Base-by-base conservation (phyloP, 208 protist genomes). In the Endotrypanum monterogeii region DNA sequence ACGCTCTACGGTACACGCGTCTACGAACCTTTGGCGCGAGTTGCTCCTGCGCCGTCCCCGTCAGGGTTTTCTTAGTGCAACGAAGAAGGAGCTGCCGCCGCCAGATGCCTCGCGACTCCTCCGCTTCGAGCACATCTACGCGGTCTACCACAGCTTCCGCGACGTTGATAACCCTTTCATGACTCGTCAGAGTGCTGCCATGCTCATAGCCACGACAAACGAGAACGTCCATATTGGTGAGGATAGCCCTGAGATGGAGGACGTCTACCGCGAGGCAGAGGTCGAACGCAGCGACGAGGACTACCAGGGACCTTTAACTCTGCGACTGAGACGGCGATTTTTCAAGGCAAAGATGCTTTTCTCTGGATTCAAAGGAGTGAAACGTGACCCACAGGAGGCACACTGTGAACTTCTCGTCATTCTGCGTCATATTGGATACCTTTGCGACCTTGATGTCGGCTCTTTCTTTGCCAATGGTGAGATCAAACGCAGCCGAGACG, bases 361-460 rank as follows among this genome's bases (percentile, higher is more conserved):
- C 56, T 63, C 77, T 5, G 89, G 91, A 16, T 83, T 91, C 71
- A 84, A 86, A 35, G 83, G 71, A 9, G 70, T 86, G 48, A 58
- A 52, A 7, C 78, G 80, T 14, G 78, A 91, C 70, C 46, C 84
- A 23, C 39, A 55, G 0, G 79, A 79, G 46, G 88, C 89, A 12
- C 80, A 93, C 78, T 96, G 92, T 73, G 78, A 84, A 73, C 74
- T 92, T 30, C 84, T 94, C 25, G 62, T 79, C 39, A 66, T 91
- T 18, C 84, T 96, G 8, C 92, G 92, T 11, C 67, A 82, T 30
- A 68, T 94, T 16, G 78, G 83, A n/a, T 96, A 91, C 76, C 71
- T 86, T 28, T 96, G 92, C 72, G 92, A 96, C 70, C 68, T 93
- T 14, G 62, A 90, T 3, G 18, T 70, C 44, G 23, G 11, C 4